Conservation (phyloP, 371 early-diverging fungal species). For the Mucor indicus region DNA sequence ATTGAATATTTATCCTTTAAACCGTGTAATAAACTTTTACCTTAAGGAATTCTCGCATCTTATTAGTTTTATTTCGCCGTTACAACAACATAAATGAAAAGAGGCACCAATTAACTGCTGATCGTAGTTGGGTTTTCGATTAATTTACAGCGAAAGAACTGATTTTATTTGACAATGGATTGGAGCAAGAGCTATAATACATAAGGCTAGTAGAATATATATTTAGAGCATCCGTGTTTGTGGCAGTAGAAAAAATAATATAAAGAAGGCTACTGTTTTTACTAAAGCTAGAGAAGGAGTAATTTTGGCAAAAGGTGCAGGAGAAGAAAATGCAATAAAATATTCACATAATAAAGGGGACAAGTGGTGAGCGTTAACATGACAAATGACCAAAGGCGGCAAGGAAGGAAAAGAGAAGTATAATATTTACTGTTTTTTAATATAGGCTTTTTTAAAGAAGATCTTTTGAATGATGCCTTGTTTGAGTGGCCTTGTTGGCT, state of each 20-base stretch:
- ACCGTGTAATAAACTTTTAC: no score
- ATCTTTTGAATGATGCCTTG: slow-evolving; percentile 4
- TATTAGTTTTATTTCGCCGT: neutral
- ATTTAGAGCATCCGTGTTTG: neutral
- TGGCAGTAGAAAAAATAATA: neutral
- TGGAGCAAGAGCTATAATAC: slow-evolving; percentile 3
- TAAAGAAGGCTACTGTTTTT: slow-evolving; percentile 2
- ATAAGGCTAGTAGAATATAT: neutral
- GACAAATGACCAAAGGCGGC: slow-evolving; percentile 4
- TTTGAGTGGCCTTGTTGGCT: slow-evolving; percentile 4
- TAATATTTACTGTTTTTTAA: slow-evolving; percentile 7
- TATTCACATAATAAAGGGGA: slow-evolving; percentile 2
- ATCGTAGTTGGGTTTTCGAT: neutral
- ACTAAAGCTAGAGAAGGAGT: slow-evolving; percentile 1
- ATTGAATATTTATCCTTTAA: no score
- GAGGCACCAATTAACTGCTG: slow-evolving; percentile 3
- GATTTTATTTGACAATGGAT: slow-evolving; percentile 4
- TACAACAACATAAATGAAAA: neutral
- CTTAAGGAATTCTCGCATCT: no score
- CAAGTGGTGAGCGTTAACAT: slow-evolving; percentile 4
- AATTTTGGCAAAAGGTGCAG: neutral
- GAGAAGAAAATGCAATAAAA: neutral
- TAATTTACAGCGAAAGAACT: neutral
- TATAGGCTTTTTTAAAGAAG: slow-evolving; percentile 7
- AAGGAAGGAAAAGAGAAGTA: slow-evolving; percentile 6